Percentiles rank a stretch among this genome's conserved stretches.
phyloP scores from a whole-genome alignment of 331 rosid genomes.

The Phaseolus coccineus region DNA sequence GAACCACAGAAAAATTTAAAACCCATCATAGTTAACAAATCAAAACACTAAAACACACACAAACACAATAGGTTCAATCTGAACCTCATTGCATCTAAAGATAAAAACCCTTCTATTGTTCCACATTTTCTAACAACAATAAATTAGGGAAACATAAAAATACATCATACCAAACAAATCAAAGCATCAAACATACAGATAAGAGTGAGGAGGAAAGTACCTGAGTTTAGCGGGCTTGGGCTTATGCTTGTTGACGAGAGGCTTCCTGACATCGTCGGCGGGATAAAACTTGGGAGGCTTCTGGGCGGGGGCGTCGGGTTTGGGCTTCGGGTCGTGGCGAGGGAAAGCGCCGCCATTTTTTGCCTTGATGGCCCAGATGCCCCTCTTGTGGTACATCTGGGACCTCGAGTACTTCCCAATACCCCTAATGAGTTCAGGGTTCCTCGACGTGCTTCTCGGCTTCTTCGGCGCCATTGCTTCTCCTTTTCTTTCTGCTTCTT shows the following conservation, averaged over 20 bases:
- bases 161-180: background rate
- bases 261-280: slow-evolving; percentile 51
- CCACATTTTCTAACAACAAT: background rate
- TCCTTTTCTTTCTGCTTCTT: background rate
- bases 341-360: slow-evolving; percentile 64
- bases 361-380: slow-evolving; percentile 72
- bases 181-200: background rate
- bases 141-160: background rate
- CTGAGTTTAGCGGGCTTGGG: slow-evolving; percentile 58
- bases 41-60: background rate
- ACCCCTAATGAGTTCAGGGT: slow-evolving; percentile 62
- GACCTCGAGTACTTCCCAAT: slow-evolving; percentile 61
- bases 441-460: slow-evolving; percentile 45
- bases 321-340: slow-evolving; percentile 54
- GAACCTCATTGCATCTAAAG: background rate
- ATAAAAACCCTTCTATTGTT: background rate
- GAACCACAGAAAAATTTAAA: background rate
- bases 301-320: slow-evolving; percentile 41
- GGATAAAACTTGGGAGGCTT: slow-evolving; percentile 66
- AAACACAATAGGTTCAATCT: background rate
- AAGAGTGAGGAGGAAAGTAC: slow-evolving; percentile 10
- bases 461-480: slow-evolving; percentile 48
- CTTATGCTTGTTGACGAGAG: slow-evolving; percentile 51
- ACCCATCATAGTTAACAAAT: background rate
- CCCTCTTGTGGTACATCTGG: slow-evolving; percentile 69